Evolutionary conservation across 768 basidiomycete genomes (phyloP), one percentile per base, ranked within the genome.

Genomic region (Boletus rubropictus): DNA sequence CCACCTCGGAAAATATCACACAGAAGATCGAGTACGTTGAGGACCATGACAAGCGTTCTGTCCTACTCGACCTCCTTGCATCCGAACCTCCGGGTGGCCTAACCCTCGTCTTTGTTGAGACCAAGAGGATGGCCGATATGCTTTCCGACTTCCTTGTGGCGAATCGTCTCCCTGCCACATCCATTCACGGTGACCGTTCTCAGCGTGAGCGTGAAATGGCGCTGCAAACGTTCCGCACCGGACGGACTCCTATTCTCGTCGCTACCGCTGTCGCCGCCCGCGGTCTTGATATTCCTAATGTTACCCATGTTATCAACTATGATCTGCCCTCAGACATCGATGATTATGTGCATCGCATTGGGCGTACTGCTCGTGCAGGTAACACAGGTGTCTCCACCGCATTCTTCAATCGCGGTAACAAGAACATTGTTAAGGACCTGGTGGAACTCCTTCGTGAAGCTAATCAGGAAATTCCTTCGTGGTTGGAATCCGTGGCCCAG

Each of bases 1-100:
- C 89, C 44, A 99, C 96, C 10, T 96, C 92, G 28, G 96, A 99
- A 77, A 99, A 99, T 72, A 99, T 99, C 67, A 98, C 95, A 1
- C 96, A 99, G 75, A 90, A 91, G 73, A 80, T 99, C 61, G 96
- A 99, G 68, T 98, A 92, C 60, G 96, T 99, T 44, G 96, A 99
- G 68, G 96, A 99, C 66, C 64, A 73, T 7, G 96, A 99, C 75
- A 99, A 99, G 74, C 88, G 92, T 58, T 97, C 93, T 21, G 89
- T 97, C 27, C 78, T 99, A 3, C 81, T 99, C 47, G 96, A 99
- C 64, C 82, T 99, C 51, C 81, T 99, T 44, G 81, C 81, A 35
- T 88, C 90, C 28, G 84, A 92, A 54, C 44, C 61, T 33, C 51
- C 62, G 67, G 81, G 61, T 69, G 92, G 92, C 28, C 75, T 98